Conservation (phyloP, 1,284 basidiomycete genomes). For the Cutaneotrichosporon curvatum region DNA sequence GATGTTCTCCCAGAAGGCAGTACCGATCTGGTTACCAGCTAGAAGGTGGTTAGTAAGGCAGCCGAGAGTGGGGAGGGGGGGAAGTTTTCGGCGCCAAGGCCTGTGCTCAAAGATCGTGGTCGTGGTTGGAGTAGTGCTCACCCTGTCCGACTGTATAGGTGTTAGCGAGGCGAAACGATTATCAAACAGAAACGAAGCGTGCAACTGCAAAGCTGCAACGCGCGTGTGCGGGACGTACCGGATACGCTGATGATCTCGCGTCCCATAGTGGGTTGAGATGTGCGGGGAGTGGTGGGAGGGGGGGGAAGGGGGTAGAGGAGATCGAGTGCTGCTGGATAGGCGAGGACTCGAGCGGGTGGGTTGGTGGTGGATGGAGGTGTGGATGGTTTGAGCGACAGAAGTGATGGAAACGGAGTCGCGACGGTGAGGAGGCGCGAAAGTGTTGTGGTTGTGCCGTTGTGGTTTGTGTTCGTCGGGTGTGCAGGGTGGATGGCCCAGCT, state of each 20-base stretch:
- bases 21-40: slow-evolving; percentile 43
- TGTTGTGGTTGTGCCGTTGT: no score
- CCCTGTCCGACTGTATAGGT: slow-evolving; percentile 22
- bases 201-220: no score
- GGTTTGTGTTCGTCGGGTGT: no score
- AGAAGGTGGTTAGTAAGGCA: slow-evolving; percentile 3
- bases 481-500: no score
- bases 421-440: no score
- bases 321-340: background rate
- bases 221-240: slow-evolving; percentile 23
- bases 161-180: slow-evolving; percentile 5
- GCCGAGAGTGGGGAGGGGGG: no score
- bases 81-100: background rate
- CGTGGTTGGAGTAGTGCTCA: slow-evolving; percentile 3
- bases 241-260: slow-evolving; percentile 40
- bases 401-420: no score
- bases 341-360: background rate
- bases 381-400: no score
- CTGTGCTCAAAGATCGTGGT: no score
- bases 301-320: background rate
- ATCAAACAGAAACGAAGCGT: no score
- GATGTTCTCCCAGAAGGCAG: slow-evolving; percentile 44
- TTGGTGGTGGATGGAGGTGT: no score
- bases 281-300: background rate
- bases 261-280: slow-evolving; percentile 25